Conservation (phyloP, 768 basidiomycete species). For the Antrodiella citrinella region DNA sequence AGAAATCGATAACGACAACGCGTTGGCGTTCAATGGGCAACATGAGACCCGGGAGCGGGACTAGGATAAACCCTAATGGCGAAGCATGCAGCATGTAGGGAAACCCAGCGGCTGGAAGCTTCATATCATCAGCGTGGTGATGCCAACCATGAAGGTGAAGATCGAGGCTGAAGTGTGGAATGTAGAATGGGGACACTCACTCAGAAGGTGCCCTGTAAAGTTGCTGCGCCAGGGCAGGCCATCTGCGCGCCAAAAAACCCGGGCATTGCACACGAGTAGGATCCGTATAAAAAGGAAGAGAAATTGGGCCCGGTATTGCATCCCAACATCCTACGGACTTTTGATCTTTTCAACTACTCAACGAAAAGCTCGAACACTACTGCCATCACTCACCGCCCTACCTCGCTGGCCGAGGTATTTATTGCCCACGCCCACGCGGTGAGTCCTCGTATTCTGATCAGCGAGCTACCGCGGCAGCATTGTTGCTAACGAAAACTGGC, state of each 20-base stretch:
- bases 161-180: neutral
- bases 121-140: neutral
- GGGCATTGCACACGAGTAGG: too few species aligned
- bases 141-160: neutral
- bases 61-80: neutral
- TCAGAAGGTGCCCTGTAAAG: neutral
- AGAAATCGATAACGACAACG: neutral
- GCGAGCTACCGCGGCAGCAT: neutral
- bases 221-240: neutral
- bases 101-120: neutral
- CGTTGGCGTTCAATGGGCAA: neutral
- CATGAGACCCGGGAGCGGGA: neutral
- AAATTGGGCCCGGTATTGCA: too few species aligned
- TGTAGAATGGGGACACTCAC: neutral
- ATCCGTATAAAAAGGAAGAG: too few species aligned
- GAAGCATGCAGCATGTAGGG: neutral
- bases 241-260: neutral
- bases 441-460: neutral
- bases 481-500: neutral
- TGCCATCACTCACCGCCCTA: neutral
- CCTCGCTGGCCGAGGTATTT: neutral
- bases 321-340: too few species aligned
- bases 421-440: neutral
- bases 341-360: neutral
- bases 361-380: neutral